Percentiles rank a stretch among this genome's conserved stretches.
phyloP scores from a whole-genome alignment of 129 eudicot genomes.

The Ambrosia artemisiifolia region DNA sequence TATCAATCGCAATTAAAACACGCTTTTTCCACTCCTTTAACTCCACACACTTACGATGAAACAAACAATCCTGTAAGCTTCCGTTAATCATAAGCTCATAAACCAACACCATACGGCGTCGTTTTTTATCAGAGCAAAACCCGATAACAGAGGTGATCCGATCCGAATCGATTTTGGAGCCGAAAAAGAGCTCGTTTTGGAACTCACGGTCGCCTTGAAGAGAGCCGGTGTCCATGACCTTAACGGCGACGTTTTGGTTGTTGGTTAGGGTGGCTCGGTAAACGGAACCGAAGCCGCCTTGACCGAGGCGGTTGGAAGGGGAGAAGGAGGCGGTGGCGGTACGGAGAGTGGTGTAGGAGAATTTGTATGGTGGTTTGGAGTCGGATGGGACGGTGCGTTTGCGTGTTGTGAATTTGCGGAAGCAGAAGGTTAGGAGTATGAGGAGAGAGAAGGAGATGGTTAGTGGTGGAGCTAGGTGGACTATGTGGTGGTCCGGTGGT shows the following conservation, averaged over 20 bases:
- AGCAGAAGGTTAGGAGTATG: conserved; percentile 56
- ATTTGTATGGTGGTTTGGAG: conserved; percentile 56
- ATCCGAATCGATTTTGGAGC: conserved; percentile 51
- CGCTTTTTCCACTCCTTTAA: conserved; percentile 62
- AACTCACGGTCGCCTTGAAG: conserved; percentile 98
- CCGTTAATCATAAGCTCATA: conserved; percentile 93
- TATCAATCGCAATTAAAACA: conserved; percentile 45
- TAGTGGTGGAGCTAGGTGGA: conserved; percentile 32
- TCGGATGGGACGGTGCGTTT: conserved; percentile 65
- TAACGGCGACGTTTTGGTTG: conserved; percentile 54
- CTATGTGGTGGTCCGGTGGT: conserved; percentile 23
- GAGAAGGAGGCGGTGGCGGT: conserved; percentile 76
- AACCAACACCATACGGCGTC: conserved; percentile 76
- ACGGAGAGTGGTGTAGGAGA: conserved; percentile 75
- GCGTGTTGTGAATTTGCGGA: conserved; percentile 57
- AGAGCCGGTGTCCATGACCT: conserved; percentile 87
- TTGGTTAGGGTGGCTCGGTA: conserved; percentile 55
- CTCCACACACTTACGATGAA: conserved; percentile 61
- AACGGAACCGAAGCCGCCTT: conserved; percentile 92
- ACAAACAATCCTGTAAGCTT: conserved; percentile 83
- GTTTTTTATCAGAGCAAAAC: conserved; percentile 61
- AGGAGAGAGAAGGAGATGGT: conserved; percentile 57
- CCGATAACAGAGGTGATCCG: conserved; percentile 58
- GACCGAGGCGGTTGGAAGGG: conserved; percentile 74
- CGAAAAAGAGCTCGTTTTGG: conserved; percentile 80